Percentiles rank a stretch among this genome's conserved stretches.
These are phyloP conservation scores for Domatiomyces globalis DNA, from an alignment of 2,329 filamentous ascomycete species.

Conservation along the genomic window DNA sequence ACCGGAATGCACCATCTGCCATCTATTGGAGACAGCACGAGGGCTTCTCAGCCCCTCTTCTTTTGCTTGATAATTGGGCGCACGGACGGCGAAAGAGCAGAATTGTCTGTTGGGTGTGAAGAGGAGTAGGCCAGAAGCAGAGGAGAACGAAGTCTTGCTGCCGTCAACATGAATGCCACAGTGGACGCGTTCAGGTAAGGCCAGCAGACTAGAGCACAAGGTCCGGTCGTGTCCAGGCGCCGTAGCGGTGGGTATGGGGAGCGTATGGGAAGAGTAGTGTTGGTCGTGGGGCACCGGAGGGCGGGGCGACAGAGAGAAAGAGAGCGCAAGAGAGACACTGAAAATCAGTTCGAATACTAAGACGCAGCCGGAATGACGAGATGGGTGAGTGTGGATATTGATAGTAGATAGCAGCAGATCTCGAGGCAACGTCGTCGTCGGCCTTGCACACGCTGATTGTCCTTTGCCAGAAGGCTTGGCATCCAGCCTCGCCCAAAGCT, in stretches of 20 bases:
- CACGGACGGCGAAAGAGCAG: slow-evolving; percentile 5
- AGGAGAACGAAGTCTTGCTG: slow-evolving; percentile 30
- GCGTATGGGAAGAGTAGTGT: background rate
- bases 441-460: background rate
- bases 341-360: background rate
- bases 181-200: background rate
- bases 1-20: slow-evolving; percentile 42
- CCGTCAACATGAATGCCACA: slow-evolving; percentile 32
- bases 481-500: background rate
- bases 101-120: slow-evolving; percentile 2
- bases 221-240: background rate
- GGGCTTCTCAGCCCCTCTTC: background rate
- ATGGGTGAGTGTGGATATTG: slow-evolving; percentile 5
- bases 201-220: background rate
- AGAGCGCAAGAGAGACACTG: background rate
- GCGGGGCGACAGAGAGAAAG: background rate
- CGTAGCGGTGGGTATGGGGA: background rate
- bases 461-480: background rate
- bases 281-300: background rate
- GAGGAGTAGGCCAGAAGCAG: slow-evolving; percentile 7
- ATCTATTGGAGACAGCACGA: slow-evolving; percentile 33
- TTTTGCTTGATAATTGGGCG: background rate
- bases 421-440: slow-evolving; percentile 1
- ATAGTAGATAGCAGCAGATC: slow-evolving; percentile 1
- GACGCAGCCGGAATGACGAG: background rate